Conservation (phyloP, 805 yeast genomes). For the Ogataea trehalophila region DNA sequence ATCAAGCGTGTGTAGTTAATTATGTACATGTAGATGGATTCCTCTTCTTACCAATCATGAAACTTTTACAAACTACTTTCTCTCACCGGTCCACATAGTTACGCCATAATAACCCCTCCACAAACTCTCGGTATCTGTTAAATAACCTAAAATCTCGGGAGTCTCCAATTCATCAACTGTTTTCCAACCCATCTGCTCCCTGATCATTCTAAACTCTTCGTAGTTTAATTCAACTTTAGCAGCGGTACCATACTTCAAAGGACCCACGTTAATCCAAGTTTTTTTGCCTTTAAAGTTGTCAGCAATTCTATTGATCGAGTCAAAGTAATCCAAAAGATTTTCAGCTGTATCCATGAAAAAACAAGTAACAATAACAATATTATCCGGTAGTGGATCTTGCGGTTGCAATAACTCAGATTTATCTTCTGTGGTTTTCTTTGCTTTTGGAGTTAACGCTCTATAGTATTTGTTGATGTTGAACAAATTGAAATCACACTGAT, state of each 20-base stretch:
- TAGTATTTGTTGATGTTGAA: slow-evolving; percentile 33
- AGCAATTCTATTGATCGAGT: slow-evolving; percentile 47
- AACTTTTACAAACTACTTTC: background rate
- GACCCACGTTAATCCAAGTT: slow-evolving; percentile 88
- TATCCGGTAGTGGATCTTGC: slow-evolving; percentile 26
- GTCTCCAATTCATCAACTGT: slow-evolving; percentile 30
- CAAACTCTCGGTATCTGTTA: slow-evolving; percentile 59
- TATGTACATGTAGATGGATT: background rate
- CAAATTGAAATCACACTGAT: slow-evolving; percentile 61
- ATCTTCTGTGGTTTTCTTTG: background rate
- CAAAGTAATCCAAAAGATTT: slow-evolving; percentile 70
- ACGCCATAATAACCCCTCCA: slow-evolving; percentile 80
- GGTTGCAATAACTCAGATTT: background rate
- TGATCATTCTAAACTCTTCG: slow-evolving; percentile 58
- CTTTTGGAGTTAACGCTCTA: background rate
- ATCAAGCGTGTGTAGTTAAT: too few species aligned
- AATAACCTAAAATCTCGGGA: slow-evolving; percentile 49
- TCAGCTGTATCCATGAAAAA: slow-evolving; percentile 93
- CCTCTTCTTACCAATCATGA: background rate
- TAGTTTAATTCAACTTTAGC: slow-evolving; percentile 68
- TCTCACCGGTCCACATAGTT: slow-evolving; percentile 45
- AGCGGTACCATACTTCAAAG: slow-evolving; percentile 86
- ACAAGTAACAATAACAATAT: slow-evolving; percentile 56
- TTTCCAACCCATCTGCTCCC: slow-evolving; percentile 62
- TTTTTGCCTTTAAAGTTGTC: slow-evolving; percentile 32